Percentiles rank a stretch among this genome's conserved stretches.
These are phyloP conservation scores for Mycena epipterygia DNA, from an alignment of 768 basidiomycete genomes.

Conservation along the genomic window DNA sequence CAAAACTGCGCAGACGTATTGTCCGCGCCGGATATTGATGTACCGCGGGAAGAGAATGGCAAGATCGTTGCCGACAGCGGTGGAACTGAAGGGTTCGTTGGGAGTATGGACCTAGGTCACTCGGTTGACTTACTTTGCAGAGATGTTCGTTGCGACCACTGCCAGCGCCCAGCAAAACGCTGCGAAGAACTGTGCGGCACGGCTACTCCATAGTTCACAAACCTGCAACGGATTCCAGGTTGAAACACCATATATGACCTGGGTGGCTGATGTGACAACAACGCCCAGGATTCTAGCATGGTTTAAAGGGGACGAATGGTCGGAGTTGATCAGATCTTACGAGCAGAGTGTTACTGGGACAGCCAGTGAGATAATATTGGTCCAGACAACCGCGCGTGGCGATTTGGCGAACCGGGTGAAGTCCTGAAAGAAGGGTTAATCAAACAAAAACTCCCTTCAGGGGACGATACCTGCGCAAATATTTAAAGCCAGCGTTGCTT, in stretches of 20 bases:
- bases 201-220: constrained; percentile 73
- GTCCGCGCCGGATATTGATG: constrained; percentile 56
- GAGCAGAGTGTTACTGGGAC: constrained; percentile 38
- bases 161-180: constrained; percentile 45
- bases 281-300: constrained; percentile 58
- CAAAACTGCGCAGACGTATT: constrained; percentile 69
- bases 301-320: background rate
- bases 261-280: constrained; percentile 71
- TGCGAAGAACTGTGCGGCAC: constrained; percentile 75
- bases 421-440: constrained; percentile 23
- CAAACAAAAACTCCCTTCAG: background rate
- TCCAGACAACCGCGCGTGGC: constrained; percentile 35
- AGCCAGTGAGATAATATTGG: constrained; percentile 36
- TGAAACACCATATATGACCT: constrained; percentile 63
- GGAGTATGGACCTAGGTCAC: background rate
- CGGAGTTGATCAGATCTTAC: constrained; percentile 8
- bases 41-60: constrained; percentile 65
- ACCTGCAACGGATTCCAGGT: constrained; percentile 50
- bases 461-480: constrained; percentile 28
- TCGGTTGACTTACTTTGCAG: constrained; percentile 32
- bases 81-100: constrained; percentile 19
- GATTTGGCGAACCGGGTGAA: constrained; percentile 41
- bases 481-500: constrained; percentile 39
- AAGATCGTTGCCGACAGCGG: constrained; percentile 48
- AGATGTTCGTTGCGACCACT: constrained; percentile 35